Evolutionary conservation across 345 rosid genomes (phyloP).

Genomic region (Clausena lansium): DNA sequence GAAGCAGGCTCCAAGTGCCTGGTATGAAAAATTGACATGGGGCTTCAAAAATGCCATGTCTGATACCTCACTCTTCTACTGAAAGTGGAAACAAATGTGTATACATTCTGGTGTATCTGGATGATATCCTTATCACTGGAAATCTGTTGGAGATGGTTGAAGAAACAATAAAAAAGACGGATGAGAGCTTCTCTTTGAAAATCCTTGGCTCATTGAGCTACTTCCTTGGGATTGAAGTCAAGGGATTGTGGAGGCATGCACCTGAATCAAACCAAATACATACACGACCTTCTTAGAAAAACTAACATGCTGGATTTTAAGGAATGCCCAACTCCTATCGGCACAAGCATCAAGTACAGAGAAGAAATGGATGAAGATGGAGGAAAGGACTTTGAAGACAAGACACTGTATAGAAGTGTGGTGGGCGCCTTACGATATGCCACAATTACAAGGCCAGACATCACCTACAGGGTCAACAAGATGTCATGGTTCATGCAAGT

Average conservation of each 20-base stretch:
- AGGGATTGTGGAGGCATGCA: neutral
- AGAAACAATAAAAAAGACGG: neutral
- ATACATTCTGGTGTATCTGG: neutral
- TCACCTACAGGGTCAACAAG: neutral
- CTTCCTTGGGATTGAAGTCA: neutral
- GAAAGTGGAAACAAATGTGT: neutral
- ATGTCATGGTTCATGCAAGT: neutral
- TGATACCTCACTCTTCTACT: neutral
- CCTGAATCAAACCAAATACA: neutral
- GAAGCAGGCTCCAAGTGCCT: neutral
- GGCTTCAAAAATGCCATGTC: neutral
- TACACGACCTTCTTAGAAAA: neutral
- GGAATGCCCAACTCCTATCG: neutral
- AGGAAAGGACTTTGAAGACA: neutral
- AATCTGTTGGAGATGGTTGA: neutral
- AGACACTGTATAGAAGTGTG: neutral
- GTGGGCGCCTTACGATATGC: neutral
- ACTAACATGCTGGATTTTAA: neutral
- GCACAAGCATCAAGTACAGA: neutral
- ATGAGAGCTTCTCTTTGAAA: neutral
- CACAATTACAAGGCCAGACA: neutral
- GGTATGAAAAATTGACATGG: neutral
- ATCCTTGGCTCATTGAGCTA: neutral
- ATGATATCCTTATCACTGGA: neutral
- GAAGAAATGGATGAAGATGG: too few relatives aligned